These are phyloP conservation scores for Vigna mungo DNA, from an alignment of 306 rosid species.

Conservation along the genomic window DNA sequence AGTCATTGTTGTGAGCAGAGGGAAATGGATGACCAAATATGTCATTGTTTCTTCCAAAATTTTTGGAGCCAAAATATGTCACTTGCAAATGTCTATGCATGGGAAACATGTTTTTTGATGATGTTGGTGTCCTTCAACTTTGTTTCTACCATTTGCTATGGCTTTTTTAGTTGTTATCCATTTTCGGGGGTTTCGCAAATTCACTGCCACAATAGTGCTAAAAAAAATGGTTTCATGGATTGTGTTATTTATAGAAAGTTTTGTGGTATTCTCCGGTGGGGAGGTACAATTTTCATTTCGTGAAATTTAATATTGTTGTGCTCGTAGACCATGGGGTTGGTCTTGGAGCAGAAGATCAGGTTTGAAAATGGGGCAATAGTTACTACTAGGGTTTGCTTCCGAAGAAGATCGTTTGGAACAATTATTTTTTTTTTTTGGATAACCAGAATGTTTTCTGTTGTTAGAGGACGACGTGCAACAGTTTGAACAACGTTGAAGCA, in stretches of 20 bases:
- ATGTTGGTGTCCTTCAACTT: not conserved
- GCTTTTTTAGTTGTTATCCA: not conserved
- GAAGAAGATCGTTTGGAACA: conserved; percentile 5
- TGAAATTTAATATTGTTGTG: not conserved
- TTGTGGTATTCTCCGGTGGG: conserved; percentile 26
- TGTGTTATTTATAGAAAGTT: conserved; percentile 22
- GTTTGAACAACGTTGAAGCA: conserved; percentile 15
- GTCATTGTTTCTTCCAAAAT: conserved; percentile 55
- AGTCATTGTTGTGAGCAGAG: conserved; percentile 34
- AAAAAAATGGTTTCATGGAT: not conserved
- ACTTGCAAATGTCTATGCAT: not conserved
- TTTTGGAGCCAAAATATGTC: conserved; percentile 51
- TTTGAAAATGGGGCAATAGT: not conserved
- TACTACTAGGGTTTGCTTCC: not conserved
- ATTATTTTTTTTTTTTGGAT: not conserved
- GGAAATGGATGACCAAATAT: not conserved
- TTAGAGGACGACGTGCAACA: conserved; percentile 46
- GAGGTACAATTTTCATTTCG: not conserved
- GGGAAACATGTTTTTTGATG: conserved; percentile 27
- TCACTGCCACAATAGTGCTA: not conserved
- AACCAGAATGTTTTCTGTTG: not conserved
- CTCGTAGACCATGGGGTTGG: not conserved
- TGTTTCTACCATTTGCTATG: conserved; percentile 16
- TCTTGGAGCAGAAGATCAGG: not conserved
- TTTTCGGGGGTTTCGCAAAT: conserved; percentile 16